A percentile compares a stretch with the other conserved stretches of the same genome.
These are phyloP conservation scores for Magnolia changhungtana DNA, from an alignment of 164 flowering plant genomes.

Conservation along the genomic window DNA sequence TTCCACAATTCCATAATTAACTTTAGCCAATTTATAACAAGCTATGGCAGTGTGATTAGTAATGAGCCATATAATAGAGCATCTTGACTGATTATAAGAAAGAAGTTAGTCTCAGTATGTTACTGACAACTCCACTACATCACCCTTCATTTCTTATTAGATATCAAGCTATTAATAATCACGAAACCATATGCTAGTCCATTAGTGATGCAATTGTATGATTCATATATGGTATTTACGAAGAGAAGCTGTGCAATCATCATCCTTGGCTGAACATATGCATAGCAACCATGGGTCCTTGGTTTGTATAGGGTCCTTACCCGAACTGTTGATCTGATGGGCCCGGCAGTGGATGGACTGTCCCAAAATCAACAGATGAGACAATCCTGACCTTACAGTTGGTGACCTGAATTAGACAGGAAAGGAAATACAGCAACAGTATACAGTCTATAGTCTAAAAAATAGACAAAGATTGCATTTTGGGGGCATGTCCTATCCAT, in stretches of 20 bases:
- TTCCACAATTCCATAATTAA: not conserved
- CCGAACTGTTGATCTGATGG: not conserved
- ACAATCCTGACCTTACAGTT: not conserved
- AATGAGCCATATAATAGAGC: not conserved
- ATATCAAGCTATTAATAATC: too few relatives aligned
- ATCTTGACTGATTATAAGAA: not conserved
- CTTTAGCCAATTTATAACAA: not conserved
- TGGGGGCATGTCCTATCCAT: not conserved
- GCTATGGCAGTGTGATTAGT: not conserved
- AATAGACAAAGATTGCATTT: not conserved
- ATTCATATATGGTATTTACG: not conserved
- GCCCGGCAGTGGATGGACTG: not conserved
- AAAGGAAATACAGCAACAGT: not conserved
- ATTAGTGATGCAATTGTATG: too few relatives aligned
- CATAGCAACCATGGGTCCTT: not conserved
- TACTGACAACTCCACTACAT: not conserved
- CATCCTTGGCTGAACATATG: not conserved
- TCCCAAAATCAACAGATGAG: not conserved
- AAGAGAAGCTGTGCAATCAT: not conserved
- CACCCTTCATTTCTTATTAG: not conserved
- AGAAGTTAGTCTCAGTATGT: not conserved
- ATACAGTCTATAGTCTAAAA: not conserved
- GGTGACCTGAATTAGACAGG: not conserved
- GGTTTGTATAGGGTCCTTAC: not conserved
- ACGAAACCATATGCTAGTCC: too few relatives aligned